A percentile compares a stretch with the other conserved stretches of the same genome.
Conservation (phyloP, 202 grass and related monocot genomes). For the Schoenoplectus tabernaemontani region DNA sequence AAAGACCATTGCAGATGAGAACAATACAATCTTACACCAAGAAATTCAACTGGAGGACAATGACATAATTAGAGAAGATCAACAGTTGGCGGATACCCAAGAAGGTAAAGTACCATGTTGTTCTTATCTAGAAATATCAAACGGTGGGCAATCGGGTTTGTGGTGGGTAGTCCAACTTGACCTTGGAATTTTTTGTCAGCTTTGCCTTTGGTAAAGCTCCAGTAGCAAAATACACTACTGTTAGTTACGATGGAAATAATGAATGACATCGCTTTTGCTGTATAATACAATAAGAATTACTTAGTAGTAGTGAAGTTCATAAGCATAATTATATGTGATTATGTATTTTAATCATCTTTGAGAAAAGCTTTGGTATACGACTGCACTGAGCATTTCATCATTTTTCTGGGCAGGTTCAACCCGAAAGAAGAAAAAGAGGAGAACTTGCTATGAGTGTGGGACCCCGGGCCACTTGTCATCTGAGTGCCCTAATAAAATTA, state of each 20-base stretch:
- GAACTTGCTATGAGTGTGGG: constrained; percentile 71
- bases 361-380: neutral
- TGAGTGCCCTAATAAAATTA: constrained; percentile 54
- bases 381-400: neutral
- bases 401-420: neutral
- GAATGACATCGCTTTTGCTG: neutral
- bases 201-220: neutral
- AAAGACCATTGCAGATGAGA: neutral
- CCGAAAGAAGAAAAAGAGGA: constrained; percentile 53
- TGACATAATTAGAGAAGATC: neutral
- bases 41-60: neutral
- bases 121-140: neutral
- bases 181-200: neutral
- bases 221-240: neutral
- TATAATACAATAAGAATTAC: neutral
- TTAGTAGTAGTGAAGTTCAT: neutral
- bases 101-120: neutral
- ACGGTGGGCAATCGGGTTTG: neutral
- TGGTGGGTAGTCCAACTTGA: neutral
- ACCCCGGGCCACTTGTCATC: constrained; percentile 70
- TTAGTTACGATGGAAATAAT: neutral
- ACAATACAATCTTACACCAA: neutral
- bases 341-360: neutral
- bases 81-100: neutral
- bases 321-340: neutral